phyloP scores from a whole-genome alignment of 73 alveolate species.

The Symbiodinium natans region DNA sequence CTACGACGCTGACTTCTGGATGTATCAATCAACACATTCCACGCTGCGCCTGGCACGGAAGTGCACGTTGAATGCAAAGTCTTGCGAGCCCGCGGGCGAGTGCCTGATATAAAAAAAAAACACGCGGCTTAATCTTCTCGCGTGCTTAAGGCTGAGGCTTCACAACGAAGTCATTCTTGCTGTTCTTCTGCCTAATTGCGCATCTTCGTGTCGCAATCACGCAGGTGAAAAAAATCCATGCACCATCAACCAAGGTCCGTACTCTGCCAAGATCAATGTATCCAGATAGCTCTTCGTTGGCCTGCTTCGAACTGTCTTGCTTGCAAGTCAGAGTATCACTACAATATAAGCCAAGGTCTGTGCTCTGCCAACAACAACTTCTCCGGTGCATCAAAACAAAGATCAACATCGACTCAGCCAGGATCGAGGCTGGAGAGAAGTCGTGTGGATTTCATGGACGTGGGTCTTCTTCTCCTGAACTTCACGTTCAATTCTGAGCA shows the following conservation, averaged over 20 bases:
- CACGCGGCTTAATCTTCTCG: not conserved
- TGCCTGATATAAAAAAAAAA: not conserved
- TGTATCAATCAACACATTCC: not conserved
- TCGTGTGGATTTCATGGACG: not conserved
- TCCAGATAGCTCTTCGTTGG: not conserved
- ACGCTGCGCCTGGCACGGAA: not conserved
- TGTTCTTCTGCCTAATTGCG: not conserved
- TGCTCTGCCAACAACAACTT: too few species aligned
- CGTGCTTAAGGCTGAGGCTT: not conserved
- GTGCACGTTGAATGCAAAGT: not conserved
- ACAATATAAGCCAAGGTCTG: not conserved
- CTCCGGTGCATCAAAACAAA: too few species aligned
- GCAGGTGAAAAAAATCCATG: not conserved
- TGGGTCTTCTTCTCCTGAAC: not conserved
- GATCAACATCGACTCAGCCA: too few species aligned
- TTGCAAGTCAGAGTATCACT: not conserved
- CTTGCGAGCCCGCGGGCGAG: not conserved
- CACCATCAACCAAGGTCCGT: not conserved
- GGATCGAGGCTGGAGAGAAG: too few species aligned
- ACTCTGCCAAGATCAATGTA: not conserved
- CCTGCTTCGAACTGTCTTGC: not conserved
- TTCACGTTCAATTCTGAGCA: not conserved
- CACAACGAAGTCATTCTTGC: not conserved
- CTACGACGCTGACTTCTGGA: too few species aligned
- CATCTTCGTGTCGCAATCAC: not conserved